phyloP scores from a whole-genome alignment of 1,139 yeast species.

The Yamadazyma kanchanaburiensis region DNA sequence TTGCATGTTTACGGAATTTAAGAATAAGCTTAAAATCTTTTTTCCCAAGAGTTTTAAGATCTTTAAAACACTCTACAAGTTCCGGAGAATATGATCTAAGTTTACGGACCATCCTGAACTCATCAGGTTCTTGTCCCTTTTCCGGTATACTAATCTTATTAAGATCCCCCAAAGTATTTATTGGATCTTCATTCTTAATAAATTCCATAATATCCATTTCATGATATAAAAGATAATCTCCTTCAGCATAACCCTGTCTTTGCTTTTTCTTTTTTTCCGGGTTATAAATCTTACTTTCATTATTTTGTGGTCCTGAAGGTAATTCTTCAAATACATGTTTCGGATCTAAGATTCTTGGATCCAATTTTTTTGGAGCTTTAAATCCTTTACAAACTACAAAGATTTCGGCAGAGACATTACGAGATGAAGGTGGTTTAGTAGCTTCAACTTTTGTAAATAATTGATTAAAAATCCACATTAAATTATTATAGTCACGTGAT shows the following conservation, averaged over 20 bases:
- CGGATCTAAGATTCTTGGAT: constrained; percentile 89
- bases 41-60: constrained; percentile 88
- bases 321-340: constrained; percentile 92
- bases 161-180: constrained; percentile 72
- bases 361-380: constrained; percentile 93
- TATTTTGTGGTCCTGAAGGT: constrained; percentile 71
- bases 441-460: constrained; percentile 96
- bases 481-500: constrained; percentile 94
- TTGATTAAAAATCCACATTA: constrained; percentile 97
- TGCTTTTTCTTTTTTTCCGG: constrained; percentile 89
- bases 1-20: constrained; percentile 85
- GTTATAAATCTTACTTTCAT: constrained; percentile 88
- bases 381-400: constrained; percentile 95
- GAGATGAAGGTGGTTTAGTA: constrained; percentile 97
- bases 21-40: constrained; percentile 84
- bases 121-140: constrained; percentile 59
- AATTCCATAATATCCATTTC: constrained; percentile 76
- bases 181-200: constrained; percentile 75
- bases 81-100: constrained; percentile 77
- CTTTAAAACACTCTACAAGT: constrained; percentile 78
- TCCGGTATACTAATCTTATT: constrained; percentile 53
- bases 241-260: constrained; percentile 97
- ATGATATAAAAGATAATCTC: constrained; percentile 77
- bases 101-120: constrained; percentile 56
- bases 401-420: constrained; percentile 98